These are phyloP conservation scores for Fusarium sarcochroum DNA, from an alignment of 2,329 filamentous ascomycete species.

Conservation along the genomic window DNA sequence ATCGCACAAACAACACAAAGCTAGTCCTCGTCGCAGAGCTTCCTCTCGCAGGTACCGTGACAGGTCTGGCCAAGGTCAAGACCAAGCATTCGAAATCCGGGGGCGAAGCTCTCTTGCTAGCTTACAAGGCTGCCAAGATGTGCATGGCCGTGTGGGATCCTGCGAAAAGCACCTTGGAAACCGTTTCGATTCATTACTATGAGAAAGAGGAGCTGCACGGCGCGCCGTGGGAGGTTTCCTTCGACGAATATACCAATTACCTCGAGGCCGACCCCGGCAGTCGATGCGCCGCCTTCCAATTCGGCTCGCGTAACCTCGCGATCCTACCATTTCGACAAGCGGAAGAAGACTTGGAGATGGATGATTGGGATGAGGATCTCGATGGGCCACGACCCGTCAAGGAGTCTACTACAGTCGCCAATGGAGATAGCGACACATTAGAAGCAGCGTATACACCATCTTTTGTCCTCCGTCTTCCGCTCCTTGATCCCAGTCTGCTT, in stretches of 20 bases:
- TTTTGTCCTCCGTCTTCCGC: slow-evolving; percentile 91
- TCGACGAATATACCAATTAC: slow-evolving; percentile 83
- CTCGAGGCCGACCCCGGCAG: slow-evolving; percentile 91
- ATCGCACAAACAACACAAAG: slow-evolving; percentile 78
- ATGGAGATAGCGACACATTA: slow-evolving; percentile 55
- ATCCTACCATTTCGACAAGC: slow-evolving; percentile 92
- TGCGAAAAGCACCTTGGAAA: slow-evolving; percentile 81
- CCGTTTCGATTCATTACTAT: slow-evolving; percentile 97
- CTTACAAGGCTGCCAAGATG: slow-evolving; percentile 91
- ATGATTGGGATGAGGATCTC: slow-evolving; percentile 88
- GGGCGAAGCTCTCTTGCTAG: slow-evolving; percentile 85
- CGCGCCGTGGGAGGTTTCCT: slow-evolving; percentile 83
- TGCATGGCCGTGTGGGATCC: slow-evolving; percentile 96
- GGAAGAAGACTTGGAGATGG: slow-evolving; percentile 91
- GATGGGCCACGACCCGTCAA: slow-evolving; percentile 75
- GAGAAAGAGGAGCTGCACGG: slow-evolving; percentile 91
- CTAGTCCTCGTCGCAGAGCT: slow-evolving; percentile 90
- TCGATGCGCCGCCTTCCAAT: slow-evolving; percentile 94
- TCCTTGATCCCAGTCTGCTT: slow-evolving; percentile 87
- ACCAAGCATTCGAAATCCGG: slow-evolving; percentile 80
- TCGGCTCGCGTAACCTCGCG: slow-evolving; percentile 88
- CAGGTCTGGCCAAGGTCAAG: slow-evolving; percentile 84
- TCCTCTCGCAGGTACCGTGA: slow-evolving; percentile 85
- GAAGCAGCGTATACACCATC: slow-evolving; percentile 86
- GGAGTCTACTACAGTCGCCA: slow-evolving; percentile 53